phyloP scores from a whole-genome alignment of 805 yeast genomes.

The Wickerhamomyces subpelliculosus region DNA sequence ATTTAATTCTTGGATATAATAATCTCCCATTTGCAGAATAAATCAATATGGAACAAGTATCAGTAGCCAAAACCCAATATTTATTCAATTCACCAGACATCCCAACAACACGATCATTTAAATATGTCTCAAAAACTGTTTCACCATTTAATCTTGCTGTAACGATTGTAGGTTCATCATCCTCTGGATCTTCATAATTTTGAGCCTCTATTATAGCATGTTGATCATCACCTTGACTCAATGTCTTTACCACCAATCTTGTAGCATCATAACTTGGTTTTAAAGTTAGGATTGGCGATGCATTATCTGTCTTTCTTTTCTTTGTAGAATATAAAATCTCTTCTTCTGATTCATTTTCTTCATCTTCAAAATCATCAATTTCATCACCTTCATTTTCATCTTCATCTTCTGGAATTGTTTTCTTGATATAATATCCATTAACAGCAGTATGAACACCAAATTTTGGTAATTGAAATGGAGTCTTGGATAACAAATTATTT shows the following conservation, averaged over 20 bases:
- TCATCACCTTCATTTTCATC: slow-evolving; percentile 21
- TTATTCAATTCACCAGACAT: slow-evolving; percentile 33
- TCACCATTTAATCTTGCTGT: slow-evolving; percentile 29
- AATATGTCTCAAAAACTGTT: slow-evolving; percentile 33
- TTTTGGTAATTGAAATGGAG: slow-evolving; percentile 49
- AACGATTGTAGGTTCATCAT: slow-evolving; percentile 30
- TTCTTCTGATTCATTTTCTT: slow-evolving; percentile 25
- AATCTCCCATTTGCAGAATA: slow-evolving; percentile 39
- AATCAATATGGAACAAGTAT: slow-evolving; percentile 47
- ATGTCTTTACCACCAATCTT: slow-evolving; percentile 20
- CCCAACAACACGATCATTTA: slow-evolving; percentile 30
- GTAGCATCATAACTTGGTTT: slow-evolving; percentile 10
- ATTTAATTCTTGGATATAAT: slow-evolving; percentile 40
- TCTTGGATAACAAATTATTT: slow-evolving; percentile 29
- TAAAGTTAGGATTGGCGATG: slow-evolving; percentile 13
- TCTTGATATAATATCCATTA: slow-evolving; percentile 40
- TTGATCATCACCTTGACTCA: slow-evolving; percentile 21
- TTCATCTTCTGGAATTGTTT: slow-evolving; percentile 19
- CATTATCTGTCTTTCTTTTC: slow-evolving; percentile 26
- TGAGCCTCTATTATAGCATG: slow-evolving; percentile 25
- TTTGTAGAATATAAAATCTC: slow-evolving; percentile 25
- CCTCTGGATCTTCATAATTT: slow-evolving; percentile 23
- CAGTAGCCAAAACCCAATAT: slow-evolving; percentile 51
- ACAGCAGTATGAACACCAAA: slow-evolving; percentile 60
- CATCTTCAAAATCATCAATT: slow-evolving; percentile 34